A percentile compares a stretch with the other conserved stretches of the same genome.
Conservation (phyloP, 192 early-diverging fungal species). For the Coemansia sp. region DNA sequence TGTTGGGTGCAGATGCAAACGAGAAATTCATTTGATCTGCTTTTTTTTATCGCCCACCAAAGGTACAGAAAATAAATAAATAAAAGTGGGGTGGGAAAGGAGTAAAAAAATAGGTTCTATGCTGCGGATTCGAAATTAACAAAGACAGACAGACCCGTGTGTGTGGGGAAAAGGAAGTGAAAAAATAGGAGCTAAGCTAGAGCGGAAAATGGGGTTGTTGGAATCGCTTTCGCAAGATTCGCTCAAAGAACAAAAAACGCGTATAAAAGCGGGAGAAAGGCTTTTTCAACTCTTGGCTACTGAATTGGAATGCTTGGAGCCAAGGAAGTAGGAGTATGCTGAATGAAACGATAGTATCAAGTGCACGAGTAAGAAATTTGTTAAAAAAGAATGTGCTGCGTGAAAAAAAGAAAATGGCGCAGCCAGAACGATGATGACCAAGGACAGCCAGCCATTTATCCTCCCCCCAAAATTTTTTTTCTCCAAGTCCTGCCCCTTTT, state of each 20-base stretch:
- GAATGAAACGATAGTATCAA: neutral
- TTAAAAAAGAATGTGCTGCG: conserved; percentile 3
- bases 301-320: neutral
- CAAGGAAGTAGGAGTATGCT: neutral
- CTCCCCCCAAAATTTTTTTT: neutral
- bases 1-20: conserved; percentile 53
- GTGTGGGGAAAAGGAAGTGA: neutral
- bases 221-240: neutral
- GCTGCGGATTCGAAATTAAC: conserved; percentile 1
- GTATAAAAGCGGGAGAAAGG: neutral
- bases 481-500: neutral
- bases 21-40: conserved; percentile 50
- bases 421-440: conserved; percentile 16
- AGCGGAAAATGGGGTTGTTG: neutral
- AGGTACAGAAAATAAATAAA: neutral
- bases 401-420: conserved; percentile 29
- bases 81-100: neutral
- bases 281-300: neutral
- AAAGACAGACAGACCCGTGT: neutral
- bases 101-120: neutral
- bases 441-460: conserved; percentile 1
- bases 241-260: neutral
- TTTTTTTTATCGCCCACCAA: neutral
- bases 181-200: neutral
- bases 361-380: neutral